Evolutionary conservation across 768 basidiomycete species (phyloP), one percentile per base, ranked within the genome.

Genomic region (Leccinum rimulosum): DNA sequence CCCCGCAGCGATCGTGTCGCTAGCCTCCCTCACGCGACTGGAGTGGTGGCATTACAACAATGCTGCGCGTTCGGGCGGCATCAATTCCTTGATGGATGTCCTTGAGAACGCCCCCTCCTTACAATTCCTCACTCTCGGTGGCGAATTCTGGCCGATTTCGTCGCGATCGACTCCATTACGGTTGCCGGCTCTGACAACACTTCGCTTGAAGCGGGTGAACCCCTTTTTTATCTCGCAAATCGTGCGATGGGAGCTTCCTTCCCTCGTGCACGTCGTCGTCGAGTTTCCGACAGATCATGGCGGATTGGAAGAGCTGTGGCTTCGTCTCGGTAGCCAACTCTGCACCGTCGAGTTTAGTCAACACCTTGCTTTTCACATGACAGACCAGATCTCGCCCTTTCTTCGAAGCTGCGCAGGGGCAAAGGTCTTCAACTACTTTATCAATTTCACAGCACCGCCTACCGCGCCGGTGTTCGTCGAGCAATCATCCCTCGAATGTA

Each of bases 31-130:
- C 43, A 81, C 79, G 48, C 82, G 86, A 28, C 77, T 89, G 31
- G 86, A 88, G 52, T 89, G 86, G 86, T 88, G 85, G 84, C 80
- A 87, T 65, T 69, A 82, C 62, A 74, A 70, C 60, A 68, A 72
- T 68, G 86, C 87, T 22, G 81, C 83, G 40, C 78, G 82, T 49
- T 78, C 83, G 17, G 86, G 86, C 2, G 87, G 87, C 6, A 83
- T 88, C 60, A 88, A 89, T 70, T 84, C 81, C 7, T 73, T 89
- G 45, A 65, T 68, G 3, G 72, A 79, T 54, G 82, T 86, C 59
- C 77, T 89, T 27, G 73, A 68, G 9, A 73, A 71, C 50, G 69
- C 85, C 4, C 85, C 87, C 7, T 82, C 81, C 58, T 66, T 89
- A 51, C 76, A 78, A 52, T 87, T 83, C 64, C 82, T 89, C 54